Conservation (phyloP, 1,139 yeast species). For the Lodderomyces theae region DNA sequence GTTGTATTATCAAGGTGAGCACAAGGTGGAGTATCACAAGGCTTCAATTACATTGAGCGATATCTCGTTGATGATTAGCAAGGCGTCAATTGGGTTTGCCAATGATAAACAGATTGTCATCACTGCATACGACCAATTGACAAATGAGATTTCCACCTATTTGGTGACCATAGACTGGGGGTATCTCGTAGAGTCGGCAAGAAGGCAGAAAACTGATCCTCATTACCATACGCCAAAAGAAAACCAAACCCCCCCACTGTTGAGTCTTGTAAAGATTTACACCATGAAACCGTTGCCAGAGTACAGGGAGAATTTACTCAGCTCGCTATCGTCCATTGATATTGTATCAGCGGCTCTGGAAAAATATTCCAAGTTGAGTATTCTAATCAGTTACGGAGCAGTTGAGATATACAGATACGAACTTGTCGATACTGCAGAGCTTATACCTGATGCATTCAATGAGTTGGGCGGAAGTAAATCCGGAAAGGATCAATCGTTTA, state of each 20-base stretch:
- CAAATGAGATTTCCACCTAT: conserved; percentile 46
- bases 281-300: conserved; percentile 30
- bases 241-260: conserved; percentile 25
- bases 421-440: conserved; percentile 25
- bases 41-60: conserved; percentile 24
- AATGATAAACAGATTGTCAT: conserved; percentile 50
- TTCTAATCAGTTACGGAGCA: conserved; percentile 33
- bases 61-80: conserved; percentile 26
- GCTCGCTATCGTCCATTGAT: conserved; percentile 30
- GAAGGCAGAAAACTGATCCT: conserved; percentile 47
- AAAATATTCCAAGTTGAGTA: conserved; percentile 32
- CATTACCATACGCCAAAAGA: conserved; percentile 52
- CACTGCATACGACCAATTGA: conserved; percentile 43
- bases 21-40: conserved; percentile 55
- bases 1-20: conserved; percentile 62
- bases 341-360: conserved; percentile 44
- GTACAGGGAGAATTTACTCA: conserved; percentile 13
- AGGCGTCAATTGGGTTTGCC: conserved; percentile 61
- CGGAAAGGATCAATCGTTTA: conserved; percentile 13
- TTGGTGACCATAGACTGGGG: conserved; percentile 62
- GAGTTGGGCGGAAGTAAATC: background rate
- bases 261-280: conserved; percentile 24
- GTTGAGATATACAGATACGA: conserved; percentile 34
- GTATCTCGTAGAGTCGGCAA: conserved; percentile 46
- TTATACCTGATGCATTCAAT: conserved; percentile 29